Conservation (phyloP, 2,329 filamentous ascomycete species). For the Chrysosporium queenslandicum region DNA sequence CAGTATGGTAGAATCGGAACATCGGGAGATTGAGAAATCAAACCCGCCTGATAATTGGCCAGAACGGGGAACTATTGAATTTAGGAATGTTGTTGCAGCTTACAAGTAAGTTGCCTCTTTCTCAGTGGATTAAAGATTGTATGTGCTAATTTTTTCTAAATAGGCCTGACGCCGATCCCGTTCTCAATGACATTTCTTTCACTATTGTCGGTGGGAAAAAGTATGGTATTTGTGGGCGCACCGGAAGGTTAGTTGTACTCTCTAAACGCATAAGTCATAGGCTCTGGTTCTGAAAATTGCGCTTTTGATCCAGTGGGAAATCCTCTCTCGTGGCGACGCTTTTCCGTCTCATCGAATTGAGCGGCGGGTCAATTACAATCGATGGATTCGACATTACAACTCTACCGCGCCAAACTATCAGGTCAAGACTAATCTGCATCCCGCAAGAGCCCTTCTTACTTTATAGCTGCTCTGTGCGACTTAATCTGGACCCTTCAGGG, state of each 20-base stretch:
- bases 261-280: background rate
- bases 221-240: constrained; percentile 18
- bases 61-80: constrained; percentile 2
- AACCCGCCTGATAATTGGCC: constrained; percentile 20
- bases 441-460: background rate
- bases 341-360: background rate
- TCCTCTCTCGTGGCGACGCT: constrained; percentile 8
- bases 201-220: constrained; percentile 14
- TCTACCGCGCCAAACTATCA: constrained; percentile 2
- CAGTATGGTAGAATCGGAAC: constrained; percentile 15
- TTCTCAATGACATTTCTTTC: constrained; percentile 10
- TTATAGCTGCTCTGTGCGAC: background rate
- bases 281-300: background rate
- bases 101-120: constrained; percentile 6
- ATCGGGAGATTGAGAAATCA: constrained; percentile 16
- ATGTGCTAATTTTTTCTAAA: background rate
- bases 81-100: constrained; percentile 5
- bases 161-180: background rate
- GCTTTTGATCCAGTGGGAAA: constrained; percentile 10
- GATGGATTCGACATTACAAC: constrained; percentile 12
- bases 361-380: constrained; percentile 6
- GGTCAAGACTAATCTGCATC: constrained; percentile 1
- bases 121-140: background rate
- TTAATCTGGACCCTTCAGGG: background rate
- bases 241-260: constrained; percentile 11